Base-by-base conservation (phyloP, 2,329 filamentous ascomycete genomes). In the Claviceps sp. region DNA sequence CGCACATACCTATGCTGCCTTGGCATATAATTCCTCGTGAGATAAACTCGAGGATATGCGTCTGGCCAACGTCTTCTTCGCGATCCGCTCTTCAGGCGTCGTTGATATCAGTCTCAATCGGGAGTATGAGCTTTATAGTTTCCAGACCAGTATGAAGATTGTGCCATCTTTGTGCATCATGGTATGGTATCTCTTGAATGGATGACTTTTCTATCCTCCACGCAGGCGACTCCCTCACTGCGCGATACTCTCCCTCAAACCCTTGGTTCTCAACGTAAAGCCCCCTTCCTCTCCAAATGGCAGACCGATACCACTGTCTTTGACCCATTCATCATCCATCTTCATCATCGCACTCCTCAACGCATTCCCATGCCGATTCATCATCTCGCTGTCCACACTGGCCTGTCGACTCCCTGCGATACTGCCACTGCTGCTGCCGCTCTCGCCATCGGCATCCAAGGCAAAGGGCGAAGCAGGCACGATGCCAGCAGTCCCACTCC, bases 231-330 rank as follows among this genome's bases (percentile, higher is more conserved):
- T 13, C 13, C 14, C 45, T 46, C 38, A 55, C 39, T 50, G 23
- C 5, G 54, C 56, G 7, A 60, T 51, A 16, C 74, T 71, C 63
- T 80, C 77, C 42, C 77, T 68, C 59, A 80, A 53, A 0, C 77
- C 78, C 60, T 79, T 80, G 0, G 78, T 80, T 52, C 78, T 63
- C 37, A 80, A 57, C 5, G 74, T 77, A 49, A 80, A 66, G 57
- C 71, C 76, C 2, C 66, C 62, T 45, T 70, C 68, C 1, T 59
- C 63, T 42, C 65, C 69, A 63, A 79, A 79, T 3, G 74, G 73
- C 29, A 77, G 54, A 1, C 61, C 57, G 8, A 72, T 52, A 2
- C 55, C 53, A 20, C 59, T 57, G 14, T 60, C 58, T 0, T 59
- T 50, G 16, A 57, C 58, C 42, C 52, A 51, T 5, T 38, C 20